phyloP scores from a whole-genome alignment of 2,329 filamentous ascomycete genomes.

The Penicillium sp. region DNA sequence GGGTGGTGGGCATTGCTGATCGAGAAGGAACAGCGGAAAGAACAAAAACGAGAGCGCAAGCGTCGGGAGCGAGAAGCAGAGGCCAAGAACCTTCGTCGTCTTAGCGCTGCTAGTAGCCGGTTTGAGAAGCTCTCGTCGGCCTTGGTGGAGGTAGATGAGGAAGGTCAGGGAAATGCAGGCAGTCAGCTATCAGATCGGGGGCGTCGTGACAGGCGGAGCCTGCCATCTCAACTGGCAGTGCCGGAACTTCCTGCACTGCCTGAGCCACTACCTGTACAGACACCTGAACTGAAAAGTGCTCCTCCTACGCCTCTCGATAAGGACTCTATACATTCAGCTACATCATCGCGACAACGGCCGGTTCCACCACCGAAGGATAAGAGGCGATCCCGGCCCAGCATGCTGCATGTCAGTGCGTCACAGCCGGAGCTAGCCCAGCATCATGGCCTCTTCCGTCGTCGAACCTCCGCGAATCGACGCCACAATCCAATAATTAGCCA shows the following conservation, averaged over 20 bases:
- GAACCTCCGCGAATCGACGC: constrained; percentile 49
- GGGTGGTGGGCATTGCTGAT: constrained; percentile 96
- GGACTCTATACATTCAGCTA: constrained; percentile 67
- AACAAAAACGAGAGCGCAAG: constrained; percentile 74
- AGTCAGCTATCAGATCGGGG: constrained; percentile 70
- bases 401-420: constrained; percentile 77
- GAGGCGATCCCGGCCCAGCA: constrained; percentile 76
- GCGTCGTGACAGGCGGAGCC: constrained; percentile 72
- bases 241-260: constrained; percentile 76
- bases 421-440: constrained; percentile 62
- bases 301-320: constrained; percentile 72
- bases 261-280: constrained; percentile 52
- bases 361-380: constrained; percentile 85
- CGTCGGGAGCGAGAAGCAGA: constrained; percentile 82
- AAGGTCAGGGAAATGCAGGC: constrained; percentile 53
- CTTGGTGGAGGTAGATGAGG: constrained; percentile 76
- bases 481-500: constrained; percentile 67
- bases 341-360: constrained; percentile 75
- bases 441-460: constrained; percentile 57
- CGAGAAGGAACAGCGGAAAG: constrained; percentile 92
- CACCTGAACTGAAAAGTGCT: constrained; percentile 35
- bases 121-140: constrained; percentile 77
- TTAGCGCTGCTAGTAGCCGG: constrained; percentile 87
- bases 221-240: constrained; percentile 61
- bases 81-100: constrained; percentile 71